These are phyloP conservation scores for Boletus mariae DNA, from an alignment of 1,284 basidiomycete species.

Conservation along the genomic window DNA sequence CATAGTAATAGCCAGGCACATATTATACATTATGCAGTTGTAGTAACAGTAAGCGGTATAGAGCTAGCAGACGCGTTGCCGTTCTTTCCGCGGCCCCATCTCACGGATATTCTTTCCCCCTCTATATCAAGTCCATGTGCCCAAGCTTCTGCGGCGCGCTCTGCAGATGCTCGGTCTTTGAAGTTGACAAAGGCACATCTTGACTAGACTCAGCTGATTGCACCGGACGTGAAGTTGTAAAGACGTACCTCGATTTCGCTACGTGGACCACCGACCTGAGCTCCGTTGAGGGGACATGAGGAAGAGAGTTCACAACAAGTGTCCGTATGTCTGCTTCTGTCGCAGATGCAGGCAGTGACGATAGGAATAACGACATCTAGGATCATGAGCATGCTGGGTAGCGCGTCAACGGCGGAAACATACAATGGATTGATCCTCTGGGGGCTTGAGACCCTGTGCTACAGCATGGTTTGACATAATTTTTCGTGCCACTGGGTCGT, in stretches of 20 bases:
- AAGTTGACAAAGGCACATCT: slow-evolving; percentile 98
- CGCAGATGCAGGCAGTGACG: slow-evolving; percentile 72
- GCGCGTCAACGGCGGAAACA: slow-evolving; percentile 33
- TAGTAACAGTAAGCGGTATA: slow-evolving; percentile 5
- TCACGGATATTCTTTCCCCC: slow-evolving; percentile 70
- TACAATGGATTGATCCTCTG: slow-evolving; percentile 84
- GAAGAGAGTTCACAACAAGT: slow-evolving; percentile 67
- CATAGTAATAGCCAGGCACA: not conserved
- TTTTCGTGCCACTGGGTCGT: slow-evolving; percentile 89
- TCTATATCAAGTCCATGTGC: slow-evolving; percentile 84
- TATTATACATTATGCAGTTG: slow-evolving; percentile 13
- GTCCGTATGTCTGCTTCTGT: slow-evolving; percentile 81
- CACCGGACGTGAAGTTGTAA: not conserved
- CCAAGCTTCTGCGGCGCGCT: slow-evolving; percentile 83
- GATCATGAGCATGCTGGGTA: slow-evolving; percentile 6
- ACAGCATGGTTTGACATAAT: slow-evolving; percentile 76
- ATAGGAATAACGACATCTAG: slow-evolving; percentile 91
- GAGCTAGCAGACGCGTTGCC: slow-evolving; percentile 12
- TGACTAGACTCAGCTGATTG: slow-evolving; percentile 15
- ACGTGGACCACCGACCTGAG: slow-evolving; percentile 87
- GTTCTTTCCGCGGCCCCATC: slow-evolving; percentile 80
- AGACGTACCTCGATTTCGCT: slow-evolving; percentile 63
- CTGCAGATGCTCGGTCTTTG: slow-evolving; percentile 74
- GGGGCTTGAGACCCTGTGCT: slow-evolving; percentile 79
- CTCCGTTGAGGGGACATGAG: slow-evolving; percentile 62